These are phyloP conservation scores for Serpula lacrymans DNA, from an alignment of 768 basidiomycete genomes.

Conservation along the genomic window DNA sequence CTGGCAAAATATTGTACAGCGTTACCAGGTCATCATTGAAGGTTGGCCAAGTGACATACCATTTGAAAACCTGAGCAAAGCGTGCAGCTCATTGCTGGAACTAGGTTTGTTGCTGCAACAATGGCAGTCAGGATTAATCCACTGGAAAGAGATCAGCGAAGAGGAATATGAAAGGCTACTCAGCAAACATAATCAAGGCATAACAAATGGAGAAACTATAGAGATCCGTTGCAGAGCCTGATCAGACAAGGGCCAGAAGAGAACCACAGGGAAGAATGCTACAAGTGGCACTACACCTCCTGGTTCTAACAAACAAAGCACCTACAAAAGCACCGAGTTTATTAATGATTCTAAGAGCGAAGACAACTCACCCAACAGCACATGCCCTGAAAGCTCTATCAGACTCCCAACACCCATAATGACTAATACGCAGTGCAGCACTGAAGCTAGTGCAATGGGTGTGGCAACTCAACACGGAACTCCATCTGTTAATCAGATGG, in stretches of 20 bases:
- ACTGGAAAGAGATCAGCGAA: slow-evolving; percentile 2
- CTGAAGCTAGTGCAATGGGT: no score
- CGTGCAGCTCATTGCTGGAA: slow-evolving; percentile 4
- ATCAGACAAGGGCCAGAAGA: slow-evolving; percentile 4
- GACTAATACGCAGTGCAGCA: no score
- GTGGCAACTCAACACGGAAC: no score
- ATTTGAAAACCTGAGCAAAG: slow-evolving; percentile 16
- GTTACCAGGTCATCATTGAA: slow-evolving; percentile 11
- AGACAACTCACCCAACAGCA: no score
- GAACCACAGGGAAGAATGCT: slow-evolving; percentile 4
- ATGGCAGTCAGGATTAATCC: slow-evolving; percentile 3
- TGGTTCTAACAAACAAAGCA: no score
- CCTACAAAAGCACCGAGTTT: no score
- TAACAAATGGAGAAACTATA: slow-evolving; percentile 2
- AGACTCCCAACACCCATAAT: no score
- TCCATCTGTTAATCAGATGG: no score
- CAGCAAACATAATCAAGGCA: background rate
- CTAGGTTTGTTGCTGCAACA: slow-evolving; percentile 5
- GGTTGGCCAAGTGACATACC: slow-evolving; percentile 15
- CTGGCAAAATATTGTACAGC: slow-evolving; percentile 11
- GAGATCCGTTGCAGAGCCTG: background rate
- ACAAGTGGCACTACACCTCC: no score
- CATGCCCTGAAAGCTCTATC: no score
- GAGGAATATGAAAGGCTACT: slow-evolving; percentile 3
- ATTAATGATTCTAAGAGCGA: no score